These are phyloP conservation scores for Kazachstania bromeliacearum DNA, from an alignment of 805 yeast species.

Conservation along the genomic window DNA sequence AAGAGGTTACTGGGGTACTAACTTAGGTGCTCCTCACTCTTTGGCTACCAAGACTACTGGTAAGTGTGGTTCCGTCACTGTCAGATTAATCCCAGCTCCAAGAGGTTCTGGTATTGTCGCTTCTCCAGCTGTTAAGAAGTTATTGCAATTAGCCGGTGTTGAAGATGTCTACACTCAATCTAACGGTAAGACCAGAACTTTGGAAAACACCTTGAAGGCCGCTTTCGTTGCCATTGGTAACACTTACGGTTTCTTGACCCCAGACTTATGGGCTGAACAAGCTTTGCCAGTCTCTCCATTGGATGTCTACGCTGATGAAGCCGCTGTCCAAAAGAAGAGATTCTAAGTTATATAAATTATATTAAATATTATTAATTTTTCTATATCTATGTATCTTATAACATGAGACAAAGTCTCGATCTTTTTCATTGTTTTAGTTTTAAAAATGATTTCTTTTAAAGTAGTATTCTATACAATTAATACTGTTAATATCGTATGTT, in stretches of 20 bases:
- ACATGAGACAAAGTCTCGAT: no score
- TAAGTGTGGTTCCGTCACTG: slow-evolving; percentile 99
- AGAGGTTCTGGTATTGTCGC: slow-evolving; percentile 99
- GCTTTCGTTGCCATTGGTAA: slow-evolving; percentile 98
- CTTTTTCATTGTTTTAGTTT: no score
- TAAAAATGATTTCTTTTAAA: no score
- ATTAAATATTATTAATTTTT: slow-evolving; percentile 1
- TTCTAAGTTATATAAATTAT: slow-evolving; percentile 39
- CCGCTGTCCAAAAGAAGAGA: slow-evolving; percentile 65
- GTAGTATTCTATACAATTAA: no score
- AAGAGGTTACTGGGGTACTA: slow-evolving; percentile 99
- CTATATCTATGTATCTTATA: no score
- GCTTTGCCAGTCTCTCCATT: slow-evolving; percentile 85
- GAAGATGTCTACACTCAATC: slow-evolving; percentile 99
- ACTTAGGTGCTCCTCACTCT: slow-evolving; percentile 99
- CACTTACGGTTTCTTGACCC: slow-evolving; percentile 99
- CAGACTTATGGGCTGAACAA: slow-evolving; percentile 92
- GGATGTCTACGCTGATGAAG: slow-evolving; percentile 87
- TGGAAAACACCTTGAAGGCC: slow-evolving; percentile 99
- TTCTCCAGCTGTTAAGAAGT: slow-evolving; percentile 98
- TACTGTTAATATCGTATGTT: no score
- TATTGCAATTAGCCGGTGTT: slow-evolving; percentile 98
- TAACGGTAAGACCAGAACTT: slow-evolving; percentile 98
- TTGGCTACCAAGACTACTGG: slow-evolving; percentile 97
- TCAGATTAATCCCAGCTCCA: slow-evolving; percentile 99